phyloP scores from a whole-genome alignment of 2,329 filamentous ascomycete species.

The Metarhizium guizhouense region DNA sequence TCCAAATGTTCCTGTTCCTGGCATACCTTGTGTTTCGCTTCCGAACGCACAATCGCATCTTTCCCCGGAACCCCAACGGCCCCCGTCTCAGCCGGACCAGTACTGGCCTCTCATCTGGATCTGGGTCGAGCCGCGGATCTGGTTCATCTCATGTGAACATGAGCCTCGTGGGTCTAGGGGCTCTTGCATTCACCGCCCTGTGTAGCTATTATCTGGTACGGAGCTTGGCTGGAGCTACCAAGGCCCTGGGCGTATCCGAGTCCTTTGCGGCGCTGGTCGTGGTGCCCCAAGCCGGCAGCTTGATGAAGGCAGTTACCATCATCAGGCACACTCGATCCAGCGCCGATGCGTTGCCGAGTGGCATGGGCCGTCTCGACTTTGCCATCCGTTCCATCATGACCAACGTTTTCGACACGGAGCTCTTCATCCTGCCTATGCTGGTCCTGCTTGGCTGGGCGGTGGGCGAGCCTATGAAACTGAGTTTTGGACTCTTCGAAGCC shows the following conservation, averaged over 20 bases:
- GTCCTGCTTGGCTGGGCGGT: conserved; percentile 3
- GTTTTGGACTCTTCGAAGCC: conserved; percentile 9
- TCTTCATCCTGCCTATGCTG: conserved; percentile 5
- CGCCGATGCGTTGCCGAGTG: not conserved
- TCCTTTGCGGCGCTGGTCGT: conserved; percentile 4
- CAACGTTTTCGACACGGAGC: conserved; percentile 5
- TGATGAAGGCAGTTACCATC: conserved; percentile 4
- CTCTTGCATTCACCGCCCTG: not conserved
- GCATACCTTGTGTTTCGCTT: conserved; percentile 10
- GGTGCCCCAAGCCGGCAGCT: conserved; percentile 3
- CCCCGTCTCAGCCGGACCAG: not conserved
- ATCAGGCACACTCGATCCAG: conserved; percentile 1
- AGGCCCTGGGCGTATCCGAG: not conserved
- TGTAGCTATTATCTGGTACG: not conserved
- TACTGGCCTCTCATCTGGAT: not conserved
- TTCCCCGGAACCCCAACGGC: conserved; percentile 5
- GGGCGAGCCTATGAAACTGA: conserved; percentile 8
- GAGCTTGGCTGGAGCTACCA: not conserved
- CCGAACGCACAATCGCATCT: conserved; percentile 9
- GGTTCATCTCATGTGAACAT: not conserved
- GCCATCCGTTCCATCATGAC: conserved; percentile 7
- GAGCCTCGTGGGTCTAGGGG: not conserved
- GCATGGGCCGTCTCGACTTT: conserved; percentile 5
- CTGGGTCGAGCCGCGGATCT: not conserved
- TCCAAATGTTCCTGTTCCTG: conserved; percentile 9